Evolutionary conservation across 768 basidiomycete genomes (phyloP).

Genomic region (Hortiboletus flavorubellus): DNA sequence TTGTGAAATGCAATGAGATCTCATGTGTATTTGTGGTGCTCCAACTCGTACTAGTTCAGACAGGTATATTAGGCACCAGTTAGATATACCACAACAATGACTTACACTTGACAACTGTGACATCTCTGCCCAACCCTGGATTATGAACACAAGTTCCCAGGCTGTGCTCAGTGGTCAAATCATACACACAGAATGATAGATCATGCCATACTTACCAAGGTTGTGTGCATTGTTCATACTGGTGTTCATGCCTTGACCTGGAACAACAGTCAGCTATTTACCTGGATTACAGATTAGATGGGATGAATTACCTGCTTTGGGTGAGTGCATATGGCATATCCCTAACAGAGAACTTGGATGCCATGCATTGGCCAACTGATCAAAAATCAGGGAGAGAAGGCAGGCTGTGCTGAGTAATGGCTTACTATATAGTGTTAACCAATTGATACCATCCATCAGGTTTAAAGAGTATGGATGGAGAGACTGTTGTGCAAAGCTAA

Average conservation of each 20-base stretch:
- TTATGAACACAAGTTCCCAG: constrained; percentile 53
- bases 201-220: constrained; percentile 32
- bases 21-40: constrained; percentile 51
- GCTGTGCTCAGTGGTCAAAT: constrained; percentile 22
- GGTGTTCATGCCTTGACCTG: constrained; percentile 54
- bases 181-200: neutral
- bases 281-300: constrained; percentile 10
- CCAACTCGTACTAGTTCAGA: constrained; percentile 44
- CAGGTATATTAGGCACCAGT: neutral
- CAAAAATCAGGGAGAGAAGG: neutral
- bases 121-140: constrained; percentile 45
- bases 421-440: constrained; percentile 53
- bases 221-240: constrained; percentile 55
- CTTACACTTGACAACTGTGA: constrained; percentile 46
- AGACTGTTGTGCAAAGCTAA: constrained; percentile 32
- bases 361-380: constrained; percentile 54
- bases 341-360: constrained; percentile 44
- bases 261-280: constrained; percentile 15
- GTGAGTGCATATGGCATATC: constrained; percentile 49
- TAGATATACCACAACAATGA: neutral
- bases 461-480: constrained; percentile 40
- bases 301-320: constrained; percentile 36
- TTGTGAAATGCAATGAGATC: constrained; percentile 55
- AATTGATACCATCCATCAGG: constrained; percentile 34
- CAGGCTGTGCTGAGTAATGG: neutral